Evolutionary conservation across 352 stramenopile genomes (phyloP).

Genomic region (Hyaloperonospora brassicae): DNA sequence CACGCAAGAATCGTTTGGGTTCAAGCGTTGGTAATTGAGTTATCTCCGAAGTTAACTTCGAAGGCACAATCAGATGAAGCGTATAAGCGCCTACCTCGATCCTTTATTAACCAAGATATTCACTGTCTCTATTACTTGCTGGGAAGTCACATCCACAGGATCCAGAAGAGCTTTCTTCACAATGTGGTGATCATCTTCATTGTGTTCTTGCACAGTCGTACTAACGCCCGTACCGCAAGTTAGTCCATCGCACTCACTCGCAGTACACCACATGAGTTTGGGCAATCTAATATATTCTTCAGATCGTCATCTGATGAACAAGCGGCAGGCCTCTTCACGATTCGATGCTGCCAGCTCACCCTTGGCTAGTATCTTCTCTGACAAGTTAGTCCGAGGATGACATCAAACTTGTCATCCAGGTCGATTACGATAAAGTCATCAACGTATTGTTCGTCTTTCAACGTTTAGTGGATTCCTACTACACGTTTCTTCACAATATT

Average conservation of each 20-base stretch:
- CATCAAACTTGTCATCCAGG: neutral
- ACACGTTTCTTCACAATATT: neutral
- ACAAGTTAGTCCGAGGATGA: neutral
- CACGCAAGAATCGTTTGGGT: neutral
- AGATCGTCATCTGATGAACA: neutral
- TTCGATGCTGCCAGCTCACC: neutral
- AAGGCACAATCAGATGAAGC: neutral
- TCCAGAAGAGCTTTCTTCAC: too few relatives aligned
- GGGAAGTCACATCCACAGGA: too few relatives aligned
- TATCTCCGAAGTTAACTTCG: neutral
- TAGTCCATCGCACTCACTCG: neutral
- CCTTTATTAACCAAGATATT: neutral
- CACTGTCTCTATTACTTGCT: too few relatives aligned
- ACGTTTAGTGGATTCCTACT: neutral
- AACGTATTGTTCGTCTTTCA: neutral
- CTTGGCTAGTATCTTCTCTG: neutral
- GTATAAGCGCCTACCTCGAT: neutral
- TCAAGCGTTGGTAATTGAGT: neutral
- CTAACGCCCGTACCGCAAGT: neutral
- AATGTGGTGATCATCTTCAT: too few relatives aligned
- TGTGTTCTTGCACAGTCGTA: neutral
- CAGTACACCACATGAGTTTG: neutral
- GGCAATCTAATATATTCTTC: too few relatives aligned
- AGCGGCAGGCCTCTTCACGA: neutral
- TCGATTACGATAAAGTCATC: neutral